Evolutionary conservation across 257 asterid species (phyloP).

Genomic region (Hygrophila difformis): DNA sequence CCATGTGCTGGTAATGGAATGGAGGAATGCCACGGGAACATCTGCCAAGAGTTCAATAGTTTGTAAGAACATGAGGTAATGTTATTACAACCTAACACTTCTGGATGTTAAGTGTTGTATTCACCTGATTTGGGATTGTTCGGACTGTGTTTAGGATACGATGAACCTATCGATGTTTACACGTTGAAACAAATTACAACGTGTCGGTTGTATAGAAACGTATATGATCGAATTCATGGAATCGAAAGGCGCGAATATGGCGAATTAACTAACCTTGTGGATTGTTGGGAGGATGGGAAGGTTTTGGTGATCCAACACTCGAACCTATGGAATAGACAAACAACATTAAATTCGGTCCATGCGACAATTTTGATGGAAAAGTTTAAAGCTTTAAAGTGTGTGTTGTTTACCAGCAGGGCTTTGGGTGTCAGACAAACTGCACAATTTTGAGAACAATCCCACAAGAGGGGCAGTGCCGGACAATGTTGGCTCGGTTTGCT

Average conservation of each 20-base stretch:
- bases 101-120: neutral
- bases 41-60: constrained; percentile 25
- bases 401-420: constrained; percentile 32
- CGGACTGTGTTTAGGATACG: constrained; percentile 11
- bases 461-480: constrained; percentile 79
- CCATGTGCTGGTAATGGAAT: constrained; percentile 72
- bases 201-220: neutral
- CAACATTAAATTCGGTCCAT: neutral
- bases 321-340: constrained; percentile 22
- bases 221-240: neutral
- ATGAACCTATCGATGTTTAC: constrained; percentile 8
- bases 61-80: neutral
- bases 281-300: constrained; percentile 23
- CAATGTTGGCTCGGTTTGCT: constrained; percentile 72
- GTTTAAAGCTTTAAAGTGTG: neutral
- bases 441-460: constrained; percentile 62
- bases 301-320: constrained; percentile 18
- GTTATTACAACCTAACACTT: too few species aligned
- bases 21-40: constrained; percentile 43
- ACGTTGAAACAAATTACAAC: neutral
- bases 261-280: constrained; percentile 24
- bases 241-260: neutral
- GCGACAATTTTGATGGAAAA: neutral
- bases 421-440: constrained; percentile 32
- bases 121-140: constrained; percentile 18